Base-by-base conservation (phyloP, 1,284 basidiomycete genomes). In the Anthracocystis walkeri region DNA sequence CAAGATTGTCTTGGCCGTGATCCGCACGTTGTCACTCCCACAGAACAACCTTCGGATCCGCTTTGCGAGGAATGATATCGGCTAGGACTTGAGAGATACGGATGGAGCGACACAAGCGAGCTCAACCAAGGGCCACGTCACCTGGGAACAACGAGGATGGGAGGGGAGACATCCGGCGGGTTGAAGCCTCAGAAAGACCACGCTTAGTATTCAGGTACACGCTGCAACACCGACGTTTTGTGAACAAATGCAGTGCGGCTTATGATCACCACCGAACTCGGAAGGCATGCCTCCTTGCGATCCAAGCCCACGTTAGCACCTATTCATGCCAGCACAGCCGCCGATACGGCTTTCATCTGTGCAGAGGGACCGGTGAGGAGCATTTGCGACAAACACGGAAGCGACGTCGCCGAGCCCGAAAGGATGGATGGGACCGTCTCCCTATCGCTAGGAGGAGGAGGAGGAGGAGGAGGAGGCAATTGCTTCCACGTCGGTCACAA, bases 311-410 rank as follows among this genome's bases (percentile, higher is more conserved):
- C 35, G 35, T 38, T 38, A 38, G 21, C 29, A 0, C 10, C 23
- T 27, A 20, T 46, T 46, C 45, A 46, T 40, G 25, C 35, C 33
- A 40, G 40, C 51, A 53, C 40, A 53, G 51, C 38, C 51, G 31
- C 25, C 25, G 40, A 53, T 40, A 27, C 23, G 46, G 33, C 18
- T 16, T 25, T 33, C 14, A 8, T 41, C 27, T 31, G 11, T 41
- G 14, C 7, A 18, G 5, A 20, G 12, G 1, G 29, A 29, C 29
- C 29, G 29, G 29, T 8, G 29, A 29, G 29, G 29, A 29, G 29
- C 29, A 4, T 29, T 29, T 29, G 29, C 29, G 29, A 29, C 29
- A 29, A 29, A 29, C 29, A 18, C 49, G 49, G 49, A 33, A 33
- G 7, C 5, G 31, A 11, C 35, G 16, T 52, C 50, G 21, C 49